phyloP scores from a whole-genome alignment of 495 filamentous ascomycete species.

The Staphylotrichum tortipilum region DNA sequence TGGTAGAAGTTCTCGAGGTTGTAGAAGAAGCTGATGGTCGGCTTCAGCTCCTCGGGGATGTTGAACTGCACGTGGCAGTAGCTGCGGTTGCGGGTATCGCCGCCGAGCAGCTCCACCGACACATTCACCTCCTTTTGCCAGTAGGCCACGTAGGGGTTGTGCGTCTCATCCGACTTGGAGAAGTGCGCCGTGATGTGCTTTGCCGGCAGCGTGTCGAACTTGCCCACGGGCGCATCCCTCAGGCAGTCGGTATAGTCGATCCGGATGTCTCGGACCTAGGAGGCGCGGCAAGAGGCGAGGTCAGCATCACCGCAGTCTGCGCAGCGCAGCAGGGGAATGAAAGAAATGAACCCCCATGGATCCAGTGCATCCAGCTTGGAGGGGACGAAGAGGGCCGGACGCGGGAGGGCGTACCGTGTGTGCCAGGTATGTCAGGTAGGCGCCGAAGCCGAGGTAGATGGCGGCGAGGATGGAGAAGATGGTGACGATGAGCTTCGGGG shows the following conservation, averaged over 20 bases:
- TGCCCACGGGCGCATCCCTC: conserved; percentile 35
- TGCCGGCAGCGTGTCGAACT: conserved; percentile 38
- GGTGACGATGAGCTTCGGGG: conserved; percentile 30
- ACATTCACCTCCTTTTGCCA: conserved; percentile 19
- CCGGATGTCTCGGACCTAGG: conserved; percentile 79
- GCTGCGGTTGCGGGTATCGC: conserved; percentile 12
- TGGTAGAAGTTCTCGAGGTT: conserved; percentile 97
- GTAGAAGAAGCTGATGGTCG: conserved; percentile 88
- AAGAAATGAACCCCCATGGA: no score
- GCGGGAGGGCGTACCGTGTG: conserved; percentile 17
- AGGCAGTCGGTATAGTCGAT: conserved; percentile 84
- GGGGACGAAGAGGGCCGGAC: background rate
- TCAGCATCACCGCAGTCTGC: no score
- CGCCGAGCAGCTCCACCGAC: conserved; percentile 15
- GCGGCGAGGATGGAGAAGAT: conserved; percentile 29
- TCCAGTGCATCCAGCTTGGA: no score
- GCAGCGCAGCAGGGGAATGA: no score
- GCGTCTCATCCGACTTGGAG: conserved; percentile 36
- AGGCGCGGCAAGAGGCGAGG: conserved; percentile 23
- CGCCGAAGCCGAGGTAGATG: conserved; percentile 29
- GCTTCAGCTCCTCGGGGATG: conserved; percentile 65
- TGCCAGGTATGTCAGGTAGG: conserved; percentile 27
- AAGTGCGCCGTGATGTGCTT: conserved; percentile 57
- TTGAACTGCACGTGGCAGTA: conserved; percentile 65
- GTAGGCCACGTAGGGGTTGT: conserved; percentile 20